These are phyloP conservation scores for Sarocladium kiliense DNA, from an alignment of 2,329 filamentous ascomycete genomes.

Conservation along the genomic window DNA sequence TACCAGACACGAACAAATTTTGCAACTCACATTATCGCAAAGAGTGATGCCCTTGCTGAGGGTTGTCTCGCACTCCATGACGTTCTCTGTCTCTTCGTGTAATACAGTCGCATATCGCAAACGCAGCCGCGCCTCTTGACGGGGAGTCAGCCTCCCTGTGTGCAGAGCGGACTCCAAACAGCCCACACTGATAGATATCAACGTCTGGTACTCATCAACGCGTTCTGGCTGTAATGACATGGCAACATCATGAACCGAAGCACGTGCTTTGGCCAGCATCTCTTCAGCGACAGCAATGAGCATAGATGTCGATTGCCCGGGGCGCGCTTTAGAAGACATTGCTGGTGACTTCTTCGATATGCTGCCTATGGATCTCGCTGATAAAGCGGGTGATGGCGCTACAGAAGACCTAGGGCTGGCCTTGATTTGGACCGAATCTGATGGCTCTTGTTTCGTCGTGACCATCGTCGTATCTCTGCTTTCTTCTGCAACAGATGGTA, in stretches of 20 bases:
- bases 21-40: conserved; percentile 59
- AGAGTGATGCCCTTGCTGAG: conserved; percentile 66
- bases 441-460: conserved; percentile 14
- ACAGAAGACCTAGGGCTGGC: conserved; percentile 34
- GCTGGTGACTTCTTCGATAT: conserved; percentile 38
- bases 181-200: conserved; percentile 66
- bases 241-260: conserved; percentile 41
- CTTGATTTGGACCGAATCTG: conserved; percentile 24
- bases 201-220: conserved; percentile 62
- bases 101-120: conserved; percentile 68
- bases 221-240: conserved; percentile 33
- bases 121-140: conserved; percentile 63
- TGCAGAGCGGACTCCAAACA: conserved; percentile 68
- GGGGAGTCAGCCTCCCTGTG: conserved; percentile 54
- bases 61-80: conserved; percentile 66
- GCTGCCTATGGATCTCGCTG: conserved; percentile 33
- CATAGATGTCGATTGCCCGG: conserved; percentile 50
- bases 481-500: conserved; percentile 12
- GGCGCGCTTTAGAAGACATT: conserved; percentile 32
- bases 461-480: conserved; percentile 13
- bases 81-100: conserved; percentile 71
- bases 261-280: conserved; percentile 63
- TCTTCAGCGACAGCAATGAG: conserved; percentile 71
- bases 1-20: no score
- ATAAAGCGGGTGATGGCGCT: conserved; percentile 36